These are phyloP conservation scores for Pseudogymnoascus sp. DNA, from an alignment of 2,329 filamentous ascomycete species.

Conservation along the genomic window DNA sequence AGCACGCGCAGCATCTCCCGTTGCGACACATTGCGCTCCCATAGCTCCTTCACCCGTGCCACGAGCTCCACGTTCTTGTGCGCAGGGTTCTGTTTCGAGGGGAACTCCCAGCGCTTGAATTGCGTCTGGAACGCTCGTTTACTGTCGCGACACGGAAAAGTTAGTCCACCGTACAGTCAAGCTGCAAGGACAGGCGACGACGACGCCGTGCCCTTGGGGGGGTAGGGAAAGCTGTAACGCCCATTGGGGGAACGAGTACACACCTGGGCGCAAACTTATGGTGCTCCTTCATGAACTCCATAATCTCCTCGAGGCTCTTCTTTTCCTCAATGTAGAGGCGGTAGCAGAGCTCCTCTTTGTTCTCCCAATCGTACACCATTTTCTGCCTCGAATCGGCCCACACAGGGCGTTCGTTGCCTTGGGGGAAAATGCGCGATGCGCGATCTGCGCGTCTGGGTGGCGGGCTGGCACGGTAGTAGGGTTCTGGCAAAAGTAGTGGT, in stretches of 20 bases:
- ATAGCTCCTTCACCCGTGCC: conserved; percentile 64
- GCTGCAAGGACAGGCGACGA: neutral
- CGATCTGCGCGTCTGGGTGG: neutral
- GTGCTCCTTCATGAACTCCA: conserved; percentile 57
- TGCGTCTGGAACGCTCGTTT: conserved; percentile 70
- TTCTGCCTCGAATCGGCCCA: conserved; percentile 12
- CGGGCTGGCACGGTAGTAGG: neutral
- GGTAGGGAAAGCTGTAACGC: conserved; percentile 7
- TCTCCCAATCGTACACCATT: conserved; percentile 56
- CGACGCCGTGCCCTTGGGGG: conserved; percentile 6
- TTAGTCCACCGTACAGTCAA: conserved; percentile 17
- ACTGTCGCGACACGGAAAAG: conserved; percentile 34
- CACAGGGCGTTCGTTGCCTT: conserved; percentile 1
- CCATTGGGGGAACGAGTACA: conserved; percentile 21
- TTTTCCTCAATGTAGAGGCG: conserved; percentile 71
- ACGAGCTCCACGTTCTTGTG: conserved; percentile 62
- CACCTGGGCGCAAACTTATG: conserved; percentile 66
- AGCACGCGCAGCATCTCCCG: conserved; percentile 65
- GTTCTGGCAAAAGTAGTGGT: conserved; percentile 5
- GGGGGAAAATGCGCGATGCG: neutral
- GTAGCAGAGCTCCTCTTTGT: conserved; percentile 56
- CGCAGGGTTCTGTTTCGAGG: conserved; percentile 62
- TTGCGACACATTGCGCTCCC: conserved; percentile 65
- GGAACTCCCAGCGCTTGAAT: conserved; percentile 73
- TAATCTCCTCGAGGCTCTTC: conserved; percentile 64